A percentile compares a stretch with the other conserved stretches of the same genome.
Evolutionary conservation across 73 alveolate genomes (phyloP).

Genomic region (Breviolum minutum): DNA sequence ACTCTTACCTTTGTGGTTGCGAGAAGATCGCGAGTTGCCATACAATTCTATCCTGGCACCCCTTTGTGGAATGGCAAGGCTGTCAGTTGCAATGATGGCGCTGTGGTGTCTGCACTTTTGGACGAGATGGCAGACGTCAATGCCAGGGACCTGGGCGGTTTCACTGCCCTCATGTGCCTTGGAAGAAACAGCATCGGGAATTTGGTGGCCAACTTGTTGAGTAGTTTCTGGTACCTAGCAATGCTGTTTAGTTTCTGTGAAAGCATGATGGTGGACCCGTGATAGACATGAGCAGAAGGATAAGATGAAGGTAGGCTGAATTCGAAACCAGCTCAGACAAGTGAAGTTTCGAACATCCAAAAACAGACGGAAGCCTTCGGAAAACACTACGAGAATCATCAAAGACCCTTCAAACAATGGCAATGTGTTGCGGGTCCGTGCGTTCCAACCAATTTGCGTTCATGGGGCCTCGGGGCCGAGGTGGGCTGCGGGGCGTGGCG

Average conservation of each 20-base stretch:
- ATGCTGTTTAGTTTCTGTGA: not conserved
- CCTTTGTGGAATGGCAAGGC: constrained; percentile 35
- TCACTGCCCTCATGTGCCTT: constrained; percentile 66
- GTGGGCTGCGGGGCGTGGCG: constrained; percentile 94
- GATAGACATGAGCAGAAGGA: no score
- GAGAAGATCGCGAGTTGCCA: no score
- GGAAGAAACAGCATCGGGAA: not conserved
- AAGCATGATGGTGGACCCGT: not conserved
- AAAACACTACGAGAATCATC: no score
- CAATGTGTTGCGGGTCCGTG: not conserved
- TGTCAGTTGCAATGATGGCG: constrained; percentile 14
- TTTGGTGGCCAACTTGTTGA: not conserved
- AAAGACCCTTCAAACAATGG: no score
- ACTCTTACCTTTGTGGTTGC: no score
- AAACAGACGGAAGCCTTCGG: no score
- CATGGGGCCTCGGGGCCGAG: not conserved
- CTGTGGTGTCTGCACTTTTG: not conserved
- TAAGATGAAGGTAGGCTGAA: not conserved
- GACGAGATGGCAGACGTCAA: constrained; percentile 72
- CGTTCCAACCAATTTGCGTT: not conserved
- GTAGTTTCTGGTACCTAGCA: not conserved
- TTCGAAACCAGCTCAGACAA: not conserved
- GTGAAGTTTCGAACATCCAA: not conserved
- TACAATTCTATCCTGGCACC: not conserved
- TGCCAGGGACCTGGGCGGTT: constrained; percentile 78